Percentiles rank a stretch among this genome's conserved stretches.
These are phyloP conservation scores for Postia placenta DNA, from an alignment of 768 basidiomycete genomes.

Conservation along the genomic window DNA sequence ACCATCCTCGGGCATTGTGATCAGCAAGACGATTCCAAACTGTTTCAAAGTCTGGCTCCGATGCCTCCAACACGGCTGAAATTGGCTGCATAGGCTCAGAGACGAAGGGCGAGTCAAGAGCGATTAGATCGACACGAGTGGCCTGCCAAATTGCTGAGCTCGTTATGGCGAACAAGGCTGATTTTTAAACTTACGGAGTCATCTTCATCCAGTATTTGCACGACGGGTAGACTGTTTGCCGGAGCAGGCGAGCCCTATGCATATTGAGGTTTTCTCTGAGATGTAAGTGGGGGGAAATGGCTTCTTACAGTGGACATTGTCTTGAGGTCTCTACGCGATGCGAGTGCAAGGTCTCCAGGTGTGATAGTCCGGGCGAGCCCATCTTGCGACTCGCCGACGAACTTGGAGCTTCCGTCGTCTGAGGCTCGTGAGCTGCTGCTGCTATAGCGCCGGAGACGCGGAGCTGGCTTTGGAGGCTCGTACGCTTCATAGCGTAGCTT, in stretches of 20 bases:
- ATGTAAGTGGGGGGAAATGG: neutral
- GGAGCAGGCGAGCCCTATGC: neutral
- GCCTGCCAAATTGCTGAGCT: constrained; percentile 18
- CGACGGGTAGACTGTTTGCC: constrained; percentile 9
- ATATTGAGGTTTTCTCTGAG: neutral
- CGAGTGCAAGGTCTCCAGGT: constrained; percentile 42
- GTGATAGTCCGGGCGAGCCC: constrained; percentile 25
- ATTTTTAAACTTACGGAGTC: constrained; percentile 5
- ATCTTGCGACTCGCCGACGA: constrained; percentile 22
- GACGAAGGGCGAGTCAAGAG: constrained; percentile 67
- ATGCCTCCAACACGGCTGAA: constrained; percentile 7
- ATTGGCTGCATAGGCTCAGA: constrained; percentile 31
- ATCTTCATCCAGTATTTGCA: constrained; percentile 14
- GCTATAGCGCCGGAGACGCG: constrained; percentile 34
- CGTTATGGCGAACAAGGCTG: neutral
- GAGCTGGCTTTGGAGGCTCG: constrained; percentile 48
- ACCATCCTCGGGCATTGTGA: constrained; percentile 57
- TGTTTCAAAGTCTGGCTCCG: constrained; percentile 41
- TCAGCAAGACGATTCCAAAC: constrained; percentile 51
- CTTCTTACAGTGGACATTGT: constrained; percentile 18
- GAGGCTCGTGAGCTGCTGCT: constrained; percentile 33
- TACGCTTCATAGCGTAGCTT: constrained; percentile 70
- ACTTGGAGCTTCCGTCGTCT: constrained; percentile 29
- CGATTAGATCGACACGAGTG: constrained; percentile 53
- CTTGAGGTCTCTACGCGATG: constrained; percentile 27